A percentile compares a stretch with the other conserved stretches of the same genome.
Evolutionary conservation across 106 monocot genomes (phyloP).

Genomic region (Chionographis japonica): DNA sequence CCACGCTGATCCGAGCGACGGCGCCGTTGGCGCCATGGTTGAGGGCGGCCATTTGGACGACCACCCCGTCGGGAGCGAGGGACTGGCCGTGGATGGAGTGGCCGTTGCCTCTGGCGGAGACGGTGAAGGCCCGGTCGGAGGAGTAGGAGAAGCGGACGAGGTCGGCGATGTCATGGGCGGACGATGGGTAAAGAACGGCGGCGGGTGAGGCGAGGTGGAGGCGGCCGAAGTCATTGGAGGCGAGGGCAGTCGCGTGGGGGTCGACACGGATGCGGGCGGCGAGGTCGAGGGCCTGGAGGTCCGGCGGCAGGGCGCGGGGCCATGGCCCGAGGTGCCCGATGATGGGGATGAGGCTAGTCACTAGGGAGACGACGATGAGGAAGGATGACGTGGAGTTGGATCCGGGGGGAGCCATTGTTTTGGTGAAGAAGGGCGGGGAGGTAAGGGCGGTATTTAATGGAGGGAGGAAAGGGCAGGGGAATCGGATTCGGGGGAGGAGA

Average conservation of each 20-base stretch:
- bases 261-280: slow-evolving; percentile 4
- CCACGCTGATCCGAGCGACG: slow-evolving; percentile 6
- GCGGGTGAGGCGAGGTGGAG: slow-evolving; percentile 16
- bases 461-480: background rate
- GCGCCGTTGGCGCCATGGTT: background rate
- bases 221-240: slow-evolving; percentile 26
- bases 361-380: background rate
- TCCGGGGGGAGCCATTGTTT: background rate
- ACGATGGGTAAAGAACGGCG: slow-evolving; percentile 35
- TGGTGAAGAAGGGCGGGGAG: no score
- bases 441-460: background rate
- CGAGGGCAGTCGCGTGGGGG: slow-evolving; percentile 2
- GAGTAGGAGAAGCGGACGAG: slow-evolving; percentile 26
- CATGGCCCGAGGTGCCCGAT: slow-evolving; percentile 3
- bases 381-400: background rate
- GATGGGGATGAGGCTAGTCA: background rate
- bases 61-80: slow-evolving; percentile 28
- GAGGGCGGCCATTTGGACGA: slow-evolving; percentile 31
- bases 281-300: slow-evolving; percentile 13
- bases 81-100: slow-evolving; percentile 45
- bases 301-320: slow-evolving; percentile 12
- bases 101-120: slow-evolving; percentile 33
- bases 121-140: slow-evolving; percentile 15
- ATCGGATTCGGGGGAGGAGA: background rate
- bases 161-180: slow-evolving; percentile 24